Conservation (phyloP, 176 grass and related monocot species). For the Leersia perrieri region DNA sequence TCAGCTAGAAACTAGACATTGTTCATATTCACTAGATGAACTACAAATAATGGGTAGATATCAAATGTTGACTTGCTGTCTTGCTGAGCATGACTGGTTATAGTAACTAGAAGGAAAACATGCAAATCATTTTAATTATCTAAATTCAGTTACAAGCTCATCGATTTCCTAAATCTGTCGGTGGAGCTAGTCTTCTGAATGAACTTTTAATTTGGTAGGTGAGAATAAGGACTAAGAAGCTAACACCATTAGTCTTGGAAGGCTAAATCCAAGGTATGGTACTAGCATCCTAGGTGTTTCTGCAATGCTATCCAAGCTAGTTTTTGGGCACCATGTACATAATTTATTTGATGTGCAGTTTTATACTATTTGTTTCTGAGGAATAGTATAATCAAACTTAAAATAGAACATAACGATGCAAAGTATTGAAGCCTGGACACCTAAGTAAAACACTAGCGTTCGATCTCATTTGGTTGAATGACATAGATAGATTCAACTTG, state of each 20-base stretch:
- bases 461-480: conserved; percentile 13
- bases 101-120: not conserved
- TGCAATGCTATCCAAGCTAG: not conserved
- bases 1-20: not conserved
- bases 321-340: not conserved
- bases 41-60: not conserved
- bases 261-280: conserved; percentile 7
- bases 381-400: conserved; percentile 3
- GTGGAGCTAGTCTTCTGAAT: conserved; percentile 18
- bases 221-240: conserved; percentile 24
- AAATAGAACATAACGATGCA: not conserved
- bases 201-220: conserved; percentile 8
- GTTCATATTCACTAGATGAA: not conserved
- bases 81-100: not conserved
- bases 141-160: not conserved
- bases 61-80: not conserved
- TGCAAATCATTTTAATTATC: not conserved
- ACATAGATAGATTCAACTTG: not conserved
- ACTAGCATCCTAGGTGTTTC: not conserved
- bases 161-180: not conserved
- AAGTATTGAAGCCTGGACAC: not conserved
- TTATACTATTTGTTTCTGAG: not conserved
- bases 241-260: not conserved
- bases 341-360: not conserved
- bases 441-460: not conserved